These are phyloP conservation scores for Penicillium polonicum DNA, from an alignment of 2,329 filamentous ascomycete genomes.

Conservation along the genomic window DNA sequence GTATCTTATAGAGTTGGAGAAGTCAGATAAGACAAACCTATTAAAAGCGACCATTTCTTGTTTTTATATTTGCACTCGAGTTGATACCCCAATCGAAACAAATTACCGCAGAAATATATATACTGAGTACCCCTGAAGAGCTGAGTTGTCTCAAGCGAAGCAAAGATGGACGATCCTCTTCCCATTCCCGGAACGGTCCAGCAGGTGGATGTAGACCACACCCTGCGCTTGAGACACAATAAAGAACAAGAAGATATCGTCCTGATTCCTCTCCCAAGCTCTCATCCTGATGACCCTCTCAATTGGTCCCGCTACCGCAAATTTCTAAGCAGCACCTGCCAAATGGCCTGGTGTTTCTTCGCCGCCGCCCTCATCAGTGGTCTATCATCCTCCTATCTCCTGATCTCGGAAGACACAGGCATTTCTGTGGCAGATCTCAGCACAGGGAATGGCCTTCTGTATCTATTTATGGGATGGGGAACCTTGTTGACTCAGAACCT, in stretches of 20 bases:
- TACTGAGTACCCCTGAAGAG: background rate
- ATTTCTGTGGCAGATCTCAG: too few species aligned
- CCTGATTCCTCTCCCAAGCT: slow-evolving; percentile 15
- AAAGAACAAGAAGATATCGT: slow-evolving; percentile 11
- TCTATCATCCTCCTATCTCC: slow-evolving; percentile 6
- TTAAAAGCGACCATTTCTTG: too few species aligned
- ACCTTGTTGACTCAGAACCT: too few species aligned
- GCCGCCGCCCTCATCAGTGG: slow-evolving; percentile 9
- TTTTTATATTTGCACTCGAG: too few species aligned
- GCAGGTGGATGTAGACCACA: background rate
- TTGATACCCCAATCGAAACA: background rate
- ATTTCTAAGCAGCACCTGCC: slow-evolving; percentile 1
- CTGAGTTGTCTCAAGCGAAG: background rate
- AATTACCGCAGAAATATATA: background rate
- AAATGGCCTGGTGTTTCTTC: slow-evolving; percentile 13
- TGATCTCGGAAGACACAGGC: too few species aligned
- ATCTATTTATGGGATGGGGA: too few species aligned
- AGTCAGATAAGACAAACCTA: too few species aligned
- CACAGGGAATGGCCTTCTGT: too few species aligned
- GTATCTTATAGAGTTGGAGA: too few species aligned
- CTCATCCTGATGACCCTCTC: slow-evolving; percentile 19
- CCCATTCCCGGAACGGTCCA: background rate
- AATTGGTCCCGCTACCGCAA: slow-evolving; percentile 15
- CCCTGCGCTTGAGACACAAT: background rate
- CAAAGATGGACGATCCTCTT: background rate